Evolutionary conservation across 805 yeast genomes (phyloP).

Genomic region (Scheffersomyces spartinae): DNA sequence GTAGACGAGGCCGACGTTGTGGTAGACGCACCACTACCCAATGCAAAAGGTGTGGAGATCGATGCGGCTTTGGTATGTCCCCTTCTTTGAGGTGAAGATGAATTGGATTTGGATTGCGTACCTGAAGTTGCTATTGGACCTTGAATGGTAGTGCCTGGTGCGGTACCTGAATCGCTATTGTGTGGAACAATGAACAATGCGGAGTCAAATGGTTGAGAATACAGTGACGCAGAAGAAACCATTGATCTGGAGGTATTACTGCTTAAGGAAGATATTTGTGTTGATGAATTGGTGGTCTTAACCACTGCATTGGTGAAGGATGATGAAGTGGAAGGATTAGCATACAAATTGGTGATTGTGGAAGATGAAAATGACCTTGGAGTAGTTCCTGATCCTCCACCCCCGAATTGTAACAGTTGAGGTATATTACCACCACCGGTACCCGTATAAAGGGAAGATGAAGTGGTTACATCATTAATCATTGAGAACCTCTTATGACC

Average conservation of each 20-base stretch:
- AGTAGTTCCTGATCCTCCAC: constrained; percentile 23
- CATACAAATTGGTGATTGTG: constrained; percentile 23
- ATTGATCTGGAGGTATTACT: constrained; percentile 3
- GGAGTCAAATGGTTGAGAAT: constrained; percentile 2
- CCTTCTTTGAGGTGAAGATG: neutral
- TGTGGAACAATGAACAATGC: constrained; percentile 17
- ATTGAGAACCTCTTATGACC: constrained; percentile 33
- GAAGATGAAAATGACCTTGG: constrained; percentile 26
- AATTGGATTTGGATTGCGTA: neutral
- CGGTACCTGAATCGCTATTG: constrained; percentile 3
- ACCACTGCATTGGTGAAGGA: constrained; percentile 42
- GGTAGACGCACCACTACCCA: constrained; percentile 59
- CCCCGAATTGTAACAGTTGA: no score
- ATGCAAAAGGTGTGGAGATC: constrained; percentile 22
- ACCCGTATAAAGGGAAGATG: no score
- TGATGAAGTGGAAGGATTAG: constrained; percentile 52
- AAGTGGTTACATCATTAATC: constrained; percentile 28
- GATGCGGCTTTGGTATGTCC: constrained; percentile 20
- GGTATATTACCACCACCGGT: no score
- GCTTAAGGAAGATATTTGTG: constrained; percentile 2
- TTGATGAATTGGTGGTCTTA: constrained; percentile 18
- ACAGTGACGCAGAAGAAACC: constrained; percentile 1
- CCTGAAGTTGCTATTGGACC: neutral
- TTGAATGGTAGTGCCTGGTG: constrained; percentile 5
- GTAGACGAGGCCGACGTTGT: no score